Evolutionary conservation across 352 stramenopile genomes (phyloP).

Genomic region (Pelagophyceae sp.): DNA sequence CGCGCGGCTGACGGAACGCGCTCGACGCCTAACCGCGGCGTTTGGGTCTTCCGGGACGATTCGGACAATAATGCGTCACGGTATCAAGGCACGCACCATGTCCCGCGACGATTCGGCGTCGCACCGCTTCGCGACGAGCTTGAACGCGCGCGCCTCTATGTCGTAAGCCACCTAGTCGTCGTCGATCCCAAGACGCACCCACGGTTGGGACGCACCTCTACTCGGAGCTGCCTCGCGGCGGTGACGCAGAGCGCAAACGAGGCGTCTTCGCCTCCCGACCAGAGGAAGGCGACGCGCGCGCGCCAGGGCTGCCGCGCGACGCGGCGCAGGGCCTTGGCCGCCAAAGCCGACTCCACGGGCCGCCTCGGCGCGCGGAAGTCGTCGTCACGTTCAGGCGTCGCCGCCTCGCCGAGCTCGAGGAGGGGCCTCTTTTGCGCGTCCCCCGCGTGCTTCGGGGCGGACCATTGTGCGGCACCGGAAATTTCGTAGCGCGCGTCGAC

Average conservation of each 20-base stretch:
- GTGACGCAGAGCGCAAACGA: neutral
- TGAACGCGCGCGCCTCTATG: neutral
- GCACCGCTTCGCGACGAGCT: neutral
- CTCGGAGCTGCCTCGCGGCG: neutral
- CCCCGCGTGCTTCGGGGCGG: neutral
- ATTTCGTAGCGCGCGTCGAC: conserved; percentile 1
- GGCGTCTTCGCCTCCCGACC: neutral
- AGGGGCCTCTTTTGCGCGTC: no score
- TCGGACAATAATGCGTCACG: no score
- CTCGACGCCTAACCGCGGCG: no score
- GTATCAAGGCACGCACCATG: no score
- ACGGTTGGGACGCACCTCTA: neutral
- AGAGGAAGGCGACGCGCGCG: neutral
- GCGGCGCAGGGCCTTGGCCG: neutral
- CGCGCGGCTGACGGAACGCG: neutral
- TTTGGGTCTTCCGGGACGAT: no score
- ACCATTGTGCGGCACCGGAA: neutral
- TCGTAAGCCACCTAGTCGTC: no score
- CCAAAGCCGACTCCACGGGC: neutral
- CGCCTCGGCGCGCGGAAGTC: neutral
- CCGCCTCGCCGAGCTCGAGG: conserved; percentile 1
- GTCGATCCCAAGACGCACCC: no score
- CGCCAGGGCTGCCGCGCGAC: conserved; percentile 1
- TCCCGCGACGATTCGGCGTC: neutral
- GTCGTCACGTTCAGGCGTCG: no score